A percentile compares a stretch with the other conserved stretches of the same genome.
Evolutionary conservation across 179 eudicot species (phyloP).

Genomic region (Kewa caespitosa): DNA sequence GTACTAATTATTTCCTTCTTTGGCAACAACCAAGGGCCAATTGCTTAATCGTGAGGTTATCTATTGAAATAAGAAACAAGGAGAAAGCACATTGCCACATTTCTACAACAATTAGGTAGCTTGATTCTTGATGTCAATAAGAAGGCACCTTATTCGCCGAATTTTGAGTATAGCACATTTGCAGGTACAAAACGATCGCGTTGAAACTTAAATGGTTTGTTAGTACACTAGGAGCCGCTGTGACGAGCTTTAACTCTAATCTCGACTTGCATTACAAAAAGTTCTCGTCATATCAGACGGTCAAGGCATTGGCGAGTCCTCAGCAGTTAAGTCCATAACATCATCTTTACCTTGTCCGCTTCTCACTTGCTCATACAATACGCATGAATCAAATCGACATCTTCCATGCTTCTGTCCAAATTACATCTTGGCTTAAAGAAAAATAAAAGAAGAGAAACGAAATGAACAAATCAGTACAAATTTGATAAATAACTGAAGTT

Average conservation of each 20-base stretch:
- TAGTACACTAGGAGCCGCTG: background rate
- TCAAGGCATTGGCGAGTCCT: background rate
- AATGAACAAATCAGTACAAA: no score
- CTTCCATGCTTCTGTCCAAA: no score
- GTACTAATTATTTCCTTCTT: slow-evolving; percentile 26
- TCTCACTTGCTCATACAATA: no score
- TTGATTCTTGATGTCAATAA: background rate
- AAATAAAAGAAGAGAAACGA: no score
- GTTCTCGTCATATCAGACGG: background rate
- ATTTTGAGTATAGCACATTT: background rate
- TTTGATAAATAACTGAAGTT: background rate
- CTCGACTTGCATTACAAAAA: background rate
- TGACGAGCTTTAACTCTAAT: background rate
- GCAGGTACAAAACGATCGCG: background rate
- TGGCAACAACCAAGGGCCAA: slow-evolving; percentile 21
- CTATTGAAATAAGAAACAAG: background rate
- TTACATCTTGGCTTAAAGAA: no score
- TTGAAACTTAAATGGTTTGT: background rate
- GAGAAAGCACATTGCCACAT: background rate
- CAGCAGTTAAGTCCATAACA: background rate
- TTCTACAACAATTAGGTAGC: background rate
- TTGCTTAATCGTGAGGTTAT: slow-evolving; percentile 32
- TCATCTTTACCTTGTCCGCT: background rate
- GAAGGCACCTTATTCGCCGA: background rate
- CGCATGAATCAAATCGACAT: no score